These are phyloP conservation scores for Plasmodium ovale DNA, from an alignment of 169 alveolate species.

Conservation along the genomic window DNA sequence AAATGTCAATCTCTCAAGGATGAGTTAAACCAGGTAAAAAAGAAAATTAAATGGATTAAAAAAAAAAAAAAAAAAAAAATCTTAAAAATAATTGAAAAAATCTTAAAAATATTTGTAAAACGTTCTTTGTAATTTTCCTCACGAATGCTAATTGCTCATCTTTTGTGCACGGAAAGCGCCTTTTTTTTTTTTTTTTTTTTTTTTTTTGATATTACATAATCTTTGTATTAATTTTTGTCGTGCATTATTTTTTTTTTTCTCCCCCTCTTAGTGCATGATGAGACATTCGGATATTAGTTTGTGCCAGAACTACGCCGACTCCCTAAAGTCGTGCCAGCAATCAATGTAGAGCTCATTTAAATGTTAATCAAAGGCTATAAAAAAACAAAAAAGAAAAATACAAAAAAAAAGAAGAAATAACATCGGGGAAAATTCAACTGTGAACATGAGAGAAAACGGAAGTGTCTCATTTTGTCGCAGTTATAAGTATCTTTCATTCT, in stretches of 20 bases:
- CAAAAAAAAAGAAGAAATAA: neutral
- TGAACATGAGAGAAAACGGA: neutral
- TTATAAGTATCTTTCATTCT: neutral
- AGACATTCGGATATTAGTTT: constrained; percentile 68
- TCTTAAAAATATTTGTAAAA: too few relatives aligned
- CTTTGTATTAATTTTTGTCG: neutral
- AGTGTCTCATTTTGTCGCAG: constrained; percentile 6
- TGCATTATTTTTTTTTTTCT: neutral
- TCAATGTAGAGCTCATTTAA: constrained; percentile 18
- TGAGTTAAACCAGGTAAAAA: constrained; percentile 70
- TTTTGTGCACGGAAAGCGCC: neutral
- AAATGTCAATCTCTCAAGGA: constrained; percentile 52
- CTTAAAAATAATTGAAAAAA: too few relatives aligned
- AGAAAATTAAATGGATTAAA: neutral
- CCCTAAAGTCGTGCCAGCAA: constrained; percentile 73
- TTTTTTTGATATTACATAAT: neutral
- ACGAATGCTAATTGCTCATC: too few relatives aligned
- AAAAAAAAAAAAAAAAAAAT: too few relatives aligned
- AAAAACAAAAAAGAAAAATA: neutral
- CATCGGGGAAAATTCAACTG: neutral
- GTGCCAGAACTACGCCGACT: constrained; percentile 75
- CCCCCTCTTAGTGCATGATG: constrained; percentile 44
- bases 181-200: neutral
- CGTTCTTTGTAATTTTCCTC: too few relatives aligned
- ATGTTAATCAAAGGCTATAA: neutral